Evolutionary conservation across 1,139 yeast species (phyloP).

Genomic region (Casaregolazyma suthepensis): DNA sequence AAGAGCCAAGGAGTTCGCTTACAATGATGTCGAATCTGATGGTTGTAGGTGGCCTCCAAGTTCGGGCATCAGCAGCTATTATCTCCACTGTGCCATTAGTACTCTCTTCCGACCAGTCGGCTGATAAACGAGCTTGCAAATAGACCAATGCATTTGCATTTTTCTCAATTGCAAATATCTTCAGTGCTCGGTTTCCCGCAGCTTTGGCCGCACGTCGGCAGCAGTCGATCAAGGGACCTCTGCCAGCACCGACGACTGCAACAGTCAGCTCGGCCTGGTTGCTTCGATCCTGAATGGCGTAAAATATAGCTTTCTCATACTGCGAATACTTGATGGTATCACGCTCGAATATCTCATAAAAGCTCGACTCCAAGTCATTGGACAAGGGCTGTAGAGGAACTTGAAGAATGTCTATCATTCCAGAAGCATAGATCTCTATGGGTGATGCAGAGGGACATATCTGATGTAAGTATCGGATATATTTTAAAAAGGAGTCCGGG

Average conservation of each 20-base stretch:
- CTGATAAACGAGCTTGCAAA: constrained; percentile 22
- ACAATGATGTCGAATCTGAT: constrained; percentile 47
- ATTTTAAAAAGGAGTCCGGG: constrained; percentile 43
- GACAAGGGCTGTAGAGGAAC: constrained; percentile 69
- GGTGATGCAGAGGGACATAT: constrained; percentile 31
- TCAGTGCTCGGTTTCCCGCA: constrained; percentile 29
- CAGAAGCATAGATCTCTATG: constrained; percentile 33
- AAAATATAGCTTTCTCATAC: constrained; percentile 59
- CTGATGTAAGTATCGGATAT: constrained; percentile 45
- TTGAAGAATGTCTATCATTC: constrained; percentile 39
- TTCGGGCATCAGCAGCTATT: constrained; percentile 52
- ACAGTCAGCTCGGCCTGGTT: constrained; percentile 30
- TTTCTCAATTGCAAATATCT: constrained; percentile 60
- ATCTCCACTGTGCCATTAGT: constrained; percentile 38
- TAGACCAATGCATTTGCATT: constrained; percentile 55
- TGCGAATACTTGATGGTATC: constrained; percentile 62
- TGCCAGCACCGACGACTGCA: constrained; percentile 78
- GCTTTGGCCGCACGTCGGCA: constrained; percentile 40
- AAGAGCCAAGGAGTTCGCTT: constrained; percentile 81
- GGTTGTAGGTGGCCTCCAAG: constrained; percentile 38
- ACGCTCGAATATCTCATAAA: constrained; percentile 64
- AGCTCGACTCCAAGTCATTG: constrained; percentile 48
- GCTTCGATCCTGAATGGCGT: constrained; percentile 41
- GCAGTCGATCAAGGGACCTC: constrained; percentile 69
- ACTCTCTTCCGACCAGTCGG: constrained; percentile 25